phyloP scores from a whole-genome alignment of 345 rosid species.

The Clarkia xantiana region DNA sequence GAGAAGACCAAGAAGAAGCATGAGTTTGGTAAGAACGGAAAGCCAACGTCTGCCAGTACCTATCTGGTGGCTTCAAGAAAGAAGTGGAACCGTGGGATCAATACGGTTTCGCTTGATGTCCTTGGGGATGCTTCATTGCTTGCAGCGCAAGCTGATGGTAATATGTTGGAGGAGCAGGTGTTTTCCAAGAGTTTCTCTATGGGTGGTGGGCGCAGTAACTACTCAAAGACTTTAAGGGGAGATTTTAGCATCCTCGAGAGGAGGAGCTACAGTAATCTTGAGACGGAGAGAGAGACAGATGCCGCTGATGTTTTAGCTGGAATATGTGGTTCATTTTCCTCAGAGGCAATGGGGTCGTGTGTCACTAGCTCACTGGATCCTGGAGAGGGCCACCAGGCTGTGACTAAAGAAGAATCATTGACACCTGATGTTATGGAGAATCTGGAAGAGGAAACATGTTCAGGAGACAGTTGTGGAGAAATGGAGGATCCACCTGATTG shows the following conservation, averaged over 20 bases:
- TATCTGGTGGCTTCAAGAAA: conserved; percentile 53
- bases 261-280: conserved; percentile 32
- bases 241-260: conserved; percentile 34
- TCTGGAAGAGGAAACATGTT: conserved; percentile 70
- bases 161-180: conserved; percentile 17
- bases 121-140: conserved; percentile 65
- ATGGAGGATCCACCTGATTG: conserved; percentile 58
- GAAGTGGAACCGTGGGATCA: conserved; percentile 53
- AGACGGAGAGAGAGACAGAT: conserved; percentile 48
- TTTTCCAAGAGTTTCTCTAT: conserved; percentile 31
- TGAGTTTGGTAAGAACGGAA: conserved; percentile 36
- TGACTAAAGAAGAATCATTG: conserved; percentile 25
- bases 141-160: conserved; percentile 53
- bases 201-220: conserved; percentile 32
- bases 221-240: conserved; percentile 20
- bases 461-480: conserved; percentile 90
- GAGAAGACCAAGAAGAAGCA: conserved; percentile 66
- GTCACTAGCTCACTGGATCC: conserved; percentile 50
- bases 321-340: conserved; percentile 62
- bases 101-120: conserved; percentile 63
- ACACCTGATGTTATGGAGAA: conserved; percentile 46
- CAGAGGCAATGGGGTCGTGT: conserved; percentile 83
- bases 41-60: conserved; percentile 33
- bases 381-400: conserved; percentile 32
- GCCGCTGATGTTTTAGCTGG: conserved; percentile 84